Conservation (phyloP, 176 grass and related monocot species). For the Pontederia paniculata region DNA sequence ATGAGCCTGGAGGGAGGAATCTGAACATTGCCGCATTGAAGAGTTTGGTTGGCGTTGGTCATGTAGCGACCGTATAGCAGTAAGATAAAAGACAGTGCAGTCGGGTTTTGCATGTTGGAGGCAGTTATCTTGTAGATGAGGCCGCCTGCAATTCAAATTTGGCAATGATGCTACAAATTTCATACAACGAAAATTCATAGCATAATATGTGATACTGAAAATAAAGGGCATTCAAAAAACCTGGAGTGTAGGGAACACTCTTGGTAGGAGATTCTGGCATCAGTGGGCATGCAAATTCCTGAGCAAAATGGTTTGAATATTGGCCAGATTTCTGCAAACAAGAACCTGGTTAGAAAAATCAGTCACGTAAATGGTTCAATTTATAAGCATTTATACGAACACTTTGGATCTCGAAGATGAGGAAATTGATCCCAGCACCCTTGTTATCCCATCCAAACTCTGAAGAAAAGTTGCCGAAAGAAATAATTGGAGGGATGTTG, state of each 20-base stretch:
- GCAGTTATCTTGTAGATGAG: background rate
- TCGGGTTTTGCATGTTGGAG: background rate
- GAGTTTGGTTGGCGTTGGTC: too few species aligned
- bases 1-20: background rate
- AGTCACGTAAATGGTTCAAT: background rate
- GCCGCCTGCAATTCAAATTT: background rate
- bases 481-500: too few species aligned
- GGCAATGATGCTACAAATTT: background rate
- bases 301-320: background rate
- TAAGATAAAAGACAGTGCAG: background rate
- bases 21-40: background rate
- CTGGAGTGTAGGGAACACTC: background rate
- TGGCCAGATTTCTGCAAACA: background rate
- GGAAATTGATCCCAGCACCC: background rate
- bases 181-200: background rate
- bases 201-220: background rate
- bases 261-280: constrained; percentile 4
- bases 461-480: background rate
- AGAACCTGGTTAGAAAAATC: background rate
- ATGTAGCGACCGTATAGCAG: background rate
- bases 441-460: constrained; percentile 9
- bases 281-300: background rate
- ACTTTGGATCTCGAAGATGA: background rate
- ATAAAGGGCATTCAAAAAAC: background rate
- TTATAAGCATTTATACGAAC: too few species aligned